Conservation (phyloP, 768 basidiomycete species). For the Tylopilus plumbeoviolaceoides region DNA sequence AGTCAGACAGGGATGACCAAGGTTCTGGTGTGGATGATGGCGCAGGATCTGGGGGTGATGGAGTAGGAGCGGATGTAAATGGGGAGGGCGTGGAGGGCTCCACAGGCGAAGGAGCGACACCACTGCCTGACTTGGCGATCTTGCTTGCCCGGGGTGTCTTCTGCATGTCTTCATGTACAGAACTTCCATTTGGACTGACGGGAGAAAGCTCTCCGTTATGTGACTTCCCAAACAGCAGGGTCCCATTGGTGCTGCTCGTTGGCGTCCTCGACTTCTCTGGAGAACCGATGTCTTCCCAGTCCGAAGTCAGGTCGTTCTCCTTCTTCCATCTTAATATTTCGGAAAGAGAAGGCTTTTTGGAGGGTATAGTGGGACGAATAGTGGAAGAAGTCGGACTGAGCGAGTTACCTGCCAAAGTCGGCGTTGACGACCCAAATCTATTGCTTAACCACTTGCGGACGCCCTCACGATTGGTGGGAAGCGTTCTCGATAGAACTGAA, state of each 20-base stretch:
- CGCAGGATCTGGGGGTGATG: slow-evolving; percentile 51
- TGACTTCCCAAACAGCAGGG: slow-evolving; percentile 24
- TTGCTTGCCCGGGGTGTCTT: slow-evolving; percentile 35
- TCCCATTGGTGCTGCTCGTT: slow-evolving; percentile 41
- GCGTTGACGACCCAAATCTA: slow-evolving; percentile 47
- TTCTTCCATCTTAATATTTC: slow-evolving; percentile 58
- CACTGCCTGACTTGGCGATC: slow-evolving; percentile 28
- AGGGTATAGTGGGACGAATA: slow-evolving; percentile 36
- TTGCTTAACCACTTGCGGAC: slow-evolving; percentile 77
- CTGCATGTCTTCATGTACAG: slow-evolving; percentile 27
- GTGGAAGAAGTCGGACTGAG: slow-evolving; percentile 31
- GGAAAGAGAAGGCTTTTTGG: slow-evolving; percentile 63
- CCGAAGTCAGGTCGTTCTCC: slow-evolving; percentile 50
- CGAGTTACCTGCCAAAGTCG: slow-evolving; percentile 36
- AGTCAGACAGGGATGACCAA: slow-evolving; percentile 70
- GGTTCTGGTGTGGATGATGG: slow-evolving; percentile 73
- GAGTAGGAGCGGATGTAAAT: slow-evolving; percentile 37
- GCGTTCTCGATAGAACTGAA: slow-evolving; percentile 37
- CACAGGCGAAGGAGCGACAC: slow-evolving; percentile 16
- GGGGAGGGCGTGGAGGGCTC: slow-evolving; percentile 16
- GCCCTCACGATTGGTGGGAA: slow-evolving; percentile 73
- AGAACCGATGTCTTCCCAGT: slow-evolving; percentile 62
- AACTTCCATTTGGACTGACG: slow-evolving; percentile 26
- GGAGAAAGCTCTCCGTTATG: slow-evolving; percentile 29
- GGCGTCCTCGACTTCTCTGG: slow-evolving; percentile 45